These are phyloP conservation scores for Triangularia verruculosa DNA, from an alignment of 2,329 filamentous ascomycete genomes.

Conservation along the genomic window DNA sequence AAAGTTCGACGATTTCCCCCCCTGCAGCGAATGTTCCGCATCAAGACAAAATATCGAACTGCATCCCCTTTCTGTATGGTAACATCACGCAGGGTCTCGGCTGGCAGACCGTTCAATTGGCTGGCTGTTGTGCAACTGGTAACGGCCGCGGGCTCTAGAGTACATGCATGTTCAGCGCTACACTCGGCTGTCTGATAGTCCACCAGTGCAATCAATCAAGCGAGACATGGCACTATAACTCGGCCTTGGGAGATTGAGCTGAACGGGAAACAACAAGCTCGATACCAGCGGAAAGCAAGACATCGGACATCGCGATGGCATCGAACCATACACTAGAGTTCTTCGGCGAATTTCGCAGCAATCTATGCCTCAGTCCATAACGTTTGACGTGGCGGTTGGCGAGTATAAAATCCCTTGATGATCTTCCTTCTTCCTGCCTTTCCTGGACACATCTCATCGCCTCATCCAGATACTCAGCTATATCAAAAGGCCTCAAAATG, in stretches of 20 bases:
- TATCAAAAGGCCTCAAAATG: neutral
- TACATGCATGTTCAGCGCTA: constrained; percentile 5
- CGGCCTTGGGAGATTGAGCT: neutral
- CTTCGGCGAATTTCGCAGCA: neutral
- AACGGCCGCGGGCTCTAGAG: neutral
- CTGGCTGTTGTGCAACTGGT: neutral
- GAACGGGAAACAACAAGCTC: neutral
- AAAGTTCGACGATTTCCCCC: neutral
- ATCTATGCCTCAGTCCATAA: neutral
- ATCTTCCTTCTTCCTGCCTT: neutral
- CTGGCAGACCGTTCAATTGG: neutral
- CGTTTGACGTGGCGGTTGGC: neutral
- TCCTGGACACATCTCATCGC: neutral
- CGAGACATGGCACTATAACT: constrained; percentile 5
- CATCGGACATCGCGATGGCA: neutral
- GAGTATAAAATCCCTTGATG: neutral
- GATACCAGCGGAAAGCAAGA: neutral
- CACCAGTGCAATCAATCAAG: constrained; percentile 1
- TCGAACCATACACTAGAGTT: neutral
- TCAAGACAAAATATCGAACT: neutral
- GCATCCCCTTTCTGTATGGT: neutral
- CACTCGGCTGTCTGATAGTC: neutral
- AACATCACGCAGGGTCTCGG: neutral
- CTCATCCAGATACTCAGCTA: neutral
- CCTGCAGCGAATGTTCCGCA: neutral